Conservation (phyloP, 2,329 filamentous ascomycete species). For the Capronia epimyces region DNA sequence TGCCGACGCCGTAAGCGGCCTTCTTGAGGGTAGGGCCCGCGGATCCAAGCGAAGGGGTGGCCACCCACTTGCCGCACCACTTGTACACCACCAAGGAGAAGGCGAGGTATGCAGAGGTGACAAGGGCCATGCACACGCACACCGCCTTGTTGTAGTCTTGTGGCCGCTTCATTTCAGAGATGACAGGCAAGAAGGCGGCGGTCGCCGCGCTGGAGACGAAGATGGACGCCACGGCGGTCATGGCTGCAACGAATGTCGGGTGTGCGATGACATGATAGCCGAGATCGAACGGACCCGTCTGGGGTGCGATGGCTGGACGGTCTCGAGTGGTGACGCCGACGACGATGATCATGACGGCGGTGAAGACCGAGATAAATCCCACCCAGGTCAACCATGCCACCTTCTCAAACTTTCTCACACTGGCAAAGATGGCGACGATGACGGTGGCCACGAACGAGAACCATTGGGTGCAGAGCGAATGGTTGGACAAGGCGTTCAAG, state of each 20-base stretch:
- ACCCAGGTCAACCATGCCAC: conserved; percentile 56
- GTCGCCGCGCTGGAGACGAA: conserved; percentile 33
- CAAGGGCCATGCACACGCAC: conserved; percentile 33
- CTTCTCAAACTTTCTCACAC: conserved; percentile 12
- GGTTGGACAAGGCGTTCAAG: conserved; percentile 40
- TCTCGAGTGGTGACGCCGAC: conserved; percentile 32
- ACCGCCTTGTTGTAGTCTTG: conserved; percentile 33
- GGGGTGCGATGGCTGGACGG: conserved; percentile 34
- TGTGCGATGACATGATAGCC: conserved; percentile 31
- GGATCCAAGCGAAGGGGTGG: conserved; percentile 43
- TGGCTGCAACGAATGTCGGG: conserved; percentile 30
- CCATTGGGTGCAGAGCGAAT: conserved; percentile 33
- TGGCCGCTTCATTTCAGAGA: conserved; percentile 38
- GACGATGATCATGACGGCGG: conserved; percentile 13
- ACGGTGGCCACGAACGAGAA: conserved; percentile 30
- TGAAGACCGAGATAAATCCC: conserved; percentile 46
- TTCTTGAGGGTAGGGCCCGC: conserved; percentile 43
- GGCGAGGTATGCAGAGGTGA: conserved; percentile 36
- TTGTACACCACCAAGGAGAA: conserved; percentile 43
- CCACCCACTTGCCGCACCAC: conserved; percentile 44
- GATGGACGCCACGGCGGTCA: conserved; percentile 32
- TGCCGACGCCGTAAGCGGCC: conserved; percentile 40
- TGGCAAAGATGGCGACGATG: conserved; percentile 30
- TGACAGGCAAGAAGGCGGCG: conserved; percentile 36
- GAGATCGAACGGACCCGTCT: conserved; percentile 29